Percentiles rank a stretch among this genome's conserved stretches.
Evolutionary conservation across 75 land plant genomes (phyloP).

Genomic region (Cryptomeria japonica): DNA sequence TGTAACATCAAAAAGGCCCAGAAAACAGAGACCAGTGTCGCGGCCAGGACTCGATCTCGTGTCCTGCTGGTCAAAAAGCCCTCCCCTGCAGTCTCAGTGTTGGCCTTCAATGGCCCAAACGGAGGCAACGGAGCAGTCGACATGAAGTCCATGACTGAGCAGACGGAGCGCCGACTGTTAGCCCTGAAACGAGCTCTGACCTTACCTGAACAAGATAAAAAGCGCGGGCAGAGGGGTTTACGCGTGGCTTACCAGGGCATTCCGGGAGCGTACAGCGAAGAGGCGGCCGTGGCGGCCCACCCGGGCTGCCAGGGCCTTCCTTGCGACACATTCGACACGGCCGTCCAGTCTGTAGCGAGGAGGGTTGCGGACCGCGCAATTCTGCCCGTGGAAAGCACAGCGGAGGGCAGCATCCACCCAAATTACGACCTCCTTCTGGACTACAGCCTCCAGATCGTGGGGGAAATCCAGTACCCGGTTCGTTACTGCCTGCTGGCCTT

Average conservation of each 20-base stretch:
- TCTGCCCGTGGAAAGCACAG: slow-evolving; percentile 49
- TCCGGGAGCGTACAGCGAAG: slow-evolving; percentile 38
- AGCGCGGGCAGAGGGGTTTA: not conserved
- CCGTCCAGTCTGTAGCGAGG: slow-evolving; percentile 36
- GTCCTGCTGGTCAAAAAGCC: not conserved
- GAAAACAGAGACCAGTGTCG: not conserved
- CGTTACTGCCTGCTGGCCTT: slow-evolving; percentile 43
- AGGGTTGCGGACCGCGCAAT: slow-evolving; percentile 50
- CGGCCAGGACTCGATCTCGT: not conserved
- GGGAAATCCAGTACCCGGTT: slow-evolving; percentile 40
- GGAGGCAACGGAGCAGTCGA: not conserved
- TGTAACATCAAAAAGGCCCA: not conserved
- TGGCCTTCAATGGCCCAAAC: not conserved
- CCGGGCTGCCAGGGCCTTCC: slow-evolving; percentile 35
- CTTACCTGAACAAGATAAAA: not conserved
- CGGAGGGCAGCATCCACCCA: slow-evolving; percentile 51
- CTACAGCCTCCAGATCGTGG: slow-evolving; percentile 33
- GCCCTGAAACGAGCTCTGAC: not conserved
- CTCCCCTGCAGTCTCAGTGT: not conserved
- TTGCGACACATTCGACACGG: slow-evolving; percentile 16
- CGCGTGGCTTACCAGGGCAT: slow-evolving; percentile 41
- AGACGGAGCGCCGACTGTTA: not conserved
- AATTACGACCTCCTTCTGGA: slow-evolving; percentile 52
- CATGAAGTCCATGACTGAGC: not conserved
- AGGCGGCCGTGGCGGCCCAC: slow-evolving; percentile 24